These are phyloP conservation scores for Botrytis tulipae DNA, from an alignment of 2,329 filamentous ascomycete species.

Conservation along the genomic window DNA sequence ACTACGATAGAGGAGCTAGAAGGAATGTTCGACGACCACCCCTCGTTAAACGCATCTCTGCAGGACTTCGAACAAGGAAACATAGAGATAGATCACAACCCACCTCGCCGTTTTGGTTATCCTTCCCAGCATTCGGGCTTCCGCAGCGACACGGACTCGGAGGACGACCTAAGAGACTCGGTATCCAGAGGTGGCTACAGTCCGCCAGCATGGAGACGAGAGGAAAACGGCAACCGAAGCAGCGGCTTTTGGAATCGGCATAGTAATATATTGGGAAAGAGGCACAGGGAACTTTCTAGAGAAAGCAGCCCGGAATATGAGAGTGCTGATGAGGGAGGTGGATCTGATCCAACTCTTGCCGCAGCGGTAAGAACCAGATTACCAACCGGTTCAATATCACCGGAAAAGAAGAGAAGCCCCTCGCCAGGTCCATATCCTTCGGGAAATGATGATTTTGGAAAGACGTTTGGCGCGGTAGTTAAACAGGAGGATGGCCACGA, in stretches of 20 bases:
- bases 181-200: constrained; percentile 56
- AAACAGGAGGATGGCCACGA: constrained; percentile 34
- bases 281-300: constrained; percentile 51
- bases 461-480: constrained; percentile 40
- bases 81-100: constrained; percentile 39
- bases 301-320: constrained; percentile 60
- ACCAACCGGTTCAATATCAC: constrained; percentile 53
- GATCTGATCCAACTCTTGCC: constrained; percentile 36
- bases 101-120: constrained; percentile 46
- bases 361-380: constrained; percentile 40
- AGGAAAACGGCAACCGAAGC: constrained; percentile 44
- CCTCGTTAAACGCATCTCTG: constrained; percentile 58
- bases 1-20: constrained; percentile 48
- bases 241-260: constrained; percentile 51
- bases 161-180: constrained; percentile 42
- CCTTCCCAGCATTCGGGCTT: constrained; percentile 64
- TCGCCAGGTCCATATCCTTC: constrained; percentile 47
- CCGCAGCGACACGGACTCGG: constrained; percentile 48
- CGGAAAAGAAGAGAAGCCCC: constrained; percentile 54
- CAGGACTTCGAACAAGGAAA: constrained; percentile 60
- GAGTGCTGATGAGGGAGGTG: constrained; percentile 50
- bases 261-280: constrained; percentile 49
- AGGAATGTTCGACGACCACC: constrained; percentile 55
- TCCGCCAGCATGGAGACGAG: constrained; percentile 60
- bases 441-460: constrained; percentile 40